Evolutionary conservation across 1,284 basidiomycete species (phyloP).

Genomic region (Peniophora sp.): DNA sequence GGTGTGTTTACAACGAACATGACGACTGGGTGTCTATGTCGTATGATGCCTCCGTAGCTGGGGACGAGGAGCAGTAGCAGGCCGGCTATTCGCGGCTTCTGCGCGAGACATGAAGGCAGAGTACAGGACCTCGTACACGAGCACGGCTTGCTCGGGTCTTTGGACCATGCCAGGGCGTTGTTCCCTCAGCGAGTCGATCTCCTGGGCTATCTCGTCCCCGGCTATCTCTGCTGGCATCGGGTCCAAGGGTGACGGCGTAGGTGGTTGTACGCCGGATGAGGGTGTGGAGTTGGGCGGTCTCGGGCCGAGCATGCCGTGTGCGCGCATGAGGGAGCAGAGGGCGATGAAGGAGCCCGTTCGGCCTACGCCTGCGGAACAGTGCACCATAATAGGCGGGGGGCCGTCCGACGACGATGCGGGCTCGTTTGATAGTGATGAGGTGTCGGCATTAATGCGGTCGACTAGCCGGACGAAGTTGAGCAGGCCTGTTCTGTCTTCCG

Average conservation of each 20-base stretch:
- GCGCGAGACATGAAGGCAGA: slow-evolving; percentile 21
- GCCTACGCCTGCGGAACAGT: slow-evolving; percentile 86
- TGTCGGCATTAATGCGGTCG: slow-evolving; percentile 48
- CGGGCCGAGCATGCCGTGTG: slow-evolving; percentile 40
- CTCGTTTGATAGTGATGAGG: slow-evolving; percentile 23
- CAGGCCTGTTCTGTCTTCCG: slow-evolving; percentile 46
- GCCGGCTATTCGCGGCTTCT: neutral
- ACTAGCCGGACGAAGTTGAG: slow-evolving; percentile 57
- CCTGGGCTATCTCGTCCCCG: slow-evolving; percentile 61
- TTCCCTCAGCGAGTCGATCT: slow-evolving; percentile 72
- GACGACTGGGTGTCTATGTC: no score
- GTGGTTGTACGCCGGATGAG: slow-evolving; percentile 11
- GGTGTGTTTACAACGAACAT: no score
- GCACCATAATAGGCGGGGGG: slow-evolving; percentile 72
- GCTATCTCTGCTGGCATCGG: slow-evolving; percentile 37
- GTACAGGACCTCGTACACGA: slow-evolving; percentile 59
- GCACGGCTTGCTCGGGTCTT: slow-evolving; percentile 52
- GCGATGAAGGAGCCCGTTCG: slow-evolving; percentile 87
- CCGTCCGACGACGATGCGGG: slow-evolving; percentile 23
- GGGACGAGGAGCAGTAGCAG: no score
- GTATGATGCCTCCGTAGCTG: no score
- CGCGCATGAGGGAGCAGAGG: slow-evolving; percentile 62
- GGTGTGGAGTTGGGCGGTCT: slow-evolving; percentile 14
- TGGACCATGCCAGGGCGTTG: slow-evolving; percentile 81
- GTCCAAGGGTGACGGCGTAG: slow-evolving; percentile 45